Percentiles rank a stretch among this genome's conserved stretches.
phyloP scores from a whole-genome alignment of 345 rosid genomes.

The Lepidium aucheri region DNA sequence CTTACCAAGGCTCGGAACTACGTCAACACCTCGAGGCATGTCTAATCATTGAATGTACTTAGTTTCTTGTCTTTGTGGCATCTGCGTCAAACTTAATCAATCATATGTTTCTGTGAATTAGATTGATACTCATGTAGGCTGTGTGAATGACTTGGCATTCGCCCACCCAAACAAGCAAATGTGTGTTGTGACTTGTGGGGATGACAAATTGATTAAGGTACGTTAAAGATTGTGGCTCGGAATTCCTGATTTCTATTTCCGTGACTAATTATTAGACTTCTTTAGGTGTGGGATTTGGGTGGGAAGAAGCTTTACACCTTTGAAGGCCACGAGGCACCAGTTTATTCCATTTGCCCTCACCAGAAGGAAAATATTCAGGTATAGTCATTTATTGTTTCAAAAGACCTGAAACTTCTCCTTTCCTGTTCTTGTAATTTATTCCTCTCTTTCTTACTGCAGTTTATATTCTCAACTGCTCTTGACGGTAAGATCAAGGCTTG shows the following conservation, averaged over 20 bases:
- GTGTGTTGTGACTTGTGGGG: conserved; percentile 67
- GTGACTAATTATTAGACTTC: not conserved
- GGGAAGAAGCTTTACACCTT: conserved; percentile 48
- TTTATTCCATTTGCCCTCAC: conserved; percentile 65
- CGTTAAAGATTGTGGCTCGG: not conserved
- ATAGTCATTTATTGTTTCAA: not conserved
- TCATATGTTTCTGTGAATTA: conserved; percentile 19
- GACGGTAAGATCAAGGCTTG: conserved; percentile 97
- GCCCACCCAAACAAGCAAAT: conserved; percentile 41
- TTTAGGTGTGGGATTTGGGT: conserved; percentile 61
- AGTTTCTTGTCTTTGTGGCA: not conserved
- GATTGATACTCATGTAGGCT: conserved; percentile 75
- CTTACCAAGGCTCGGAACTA: conserved; percentile 47
- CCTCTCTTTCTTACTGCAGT: conserved; percentile 34
- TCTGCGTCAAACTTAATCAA: not conserved
- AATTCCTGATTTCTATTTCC: not conserved
- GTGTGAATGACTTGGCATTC: conserved; percentile 75
- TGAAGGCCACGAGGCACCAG: conserved; percentile 73
- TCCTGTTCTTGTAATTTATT: not conserved
- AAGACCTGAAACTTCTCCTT: not conserved
- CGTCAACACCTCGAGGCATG: conserved; percentile 60
- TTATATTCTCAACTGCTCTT: conserved; percentile 75
- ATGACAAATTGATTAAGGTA: conserved; percentile 75
- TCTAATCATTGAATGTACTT: not conserved
- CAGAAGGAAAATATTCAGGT: conserved; percentile 46